phyloP scores from a whole-genome alignment of 768 basidiomycete species.

The Phlebiopsis flavidoalba region DNA sequence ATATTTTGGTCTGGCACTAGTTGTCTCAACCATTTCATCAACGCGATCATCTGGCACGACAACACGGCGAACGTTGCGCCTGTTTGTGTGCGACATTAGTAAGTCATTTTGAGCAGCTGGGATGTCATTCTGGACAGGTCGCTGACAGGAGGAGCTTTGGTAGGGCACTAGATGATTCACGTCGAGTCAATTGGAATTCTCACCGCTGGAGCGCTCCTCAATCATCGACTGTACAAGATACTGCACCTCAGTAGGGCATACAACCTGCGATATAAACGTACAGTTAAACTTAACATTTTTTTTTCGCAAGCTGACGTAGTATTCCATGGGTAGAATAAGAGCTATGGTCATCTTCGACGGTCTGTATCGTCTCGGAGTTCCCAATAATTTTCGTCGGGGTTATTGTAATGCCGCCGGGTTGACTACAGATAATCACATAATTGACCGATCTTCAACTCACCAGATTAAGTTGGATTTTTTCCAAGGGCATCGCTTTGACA shows the following conservation, averaged over 20 bases:
- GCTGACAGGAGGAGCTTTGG: conserved; percentile 20
- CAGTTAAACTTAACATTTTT: not conserved
- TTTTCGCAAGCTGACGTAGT: not conserved
- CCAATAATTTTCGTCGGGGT: too few relatives aligned
- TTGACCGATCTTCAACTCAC: too few relatives aligned
- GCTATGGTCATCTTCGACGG: conserved; percentile 24
- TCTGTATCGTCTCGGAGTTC: conserved; percentile 28
- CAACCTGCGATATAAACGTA: conserved; percentile 19
- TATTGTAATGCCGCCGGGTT: too few relatives aligned
- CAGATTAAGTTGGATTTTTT: conserved; percentile 47
- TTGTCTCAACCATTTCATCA: conserved; percentile 58
- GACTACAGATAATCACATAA: too few relatives aligned
- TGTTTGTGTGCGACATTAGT: conserved; percentile 57
- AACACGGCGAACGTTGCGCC: conserved; percentile 43
- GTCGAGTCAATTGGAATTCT: conserved; percentile 33
- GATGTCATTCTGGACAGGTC: not conserved
- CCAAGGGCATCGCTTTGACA: conserved; percentile 60
- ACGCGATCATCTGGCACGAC: conserved; percentile 65
- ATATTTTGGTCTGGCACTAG: conserved; percentile 62
- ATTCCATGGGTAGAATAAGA: conserved; percentile 16
- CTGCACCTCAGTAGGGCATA: conserved; percentile 26
- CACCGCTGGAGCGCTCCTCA: conserved; percentile 39
- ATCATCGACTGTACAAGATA: conserved; percentile 43
- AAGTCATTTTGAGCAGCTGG: conserved; percentile 18
- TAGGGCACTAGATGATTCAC: conserved; percentile 28